phyloP scores from a whole-genome alignment of 495 filamentous ascomycete species.

The Neurospora cerealis region DNA sequence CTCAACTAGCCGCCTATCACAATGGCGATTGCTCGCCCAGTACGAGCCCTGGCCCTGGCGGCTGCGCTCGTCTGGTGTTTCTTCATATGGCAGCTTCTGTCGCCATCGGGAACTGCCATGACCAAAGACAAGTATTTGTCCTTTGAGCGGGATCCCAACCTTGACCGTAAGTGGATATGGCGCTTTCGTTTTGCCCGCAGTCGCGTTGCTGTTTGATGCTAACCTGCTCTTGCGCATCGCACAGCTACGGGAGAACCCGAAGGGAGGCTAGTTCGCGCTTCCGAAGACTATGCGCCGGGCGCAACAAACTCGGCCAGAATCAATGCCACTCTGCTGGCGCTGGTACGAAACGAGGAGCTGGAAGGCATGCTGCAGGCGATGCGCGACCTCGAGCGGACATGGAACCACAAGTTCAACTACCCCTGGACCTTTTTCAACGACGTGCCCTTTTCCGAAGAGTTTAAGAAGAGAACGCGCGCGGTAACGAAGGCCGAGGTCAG shows the following conservation, averaged over 20 bases:
- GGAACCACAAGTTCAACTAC: slow-evolving; percentile 99
- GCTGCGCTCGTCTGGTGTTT: slow-evolving; percentile 63
- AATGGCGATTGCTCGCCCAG: slow-evolving; percentile 77
- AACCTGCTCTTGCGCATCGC: slow-evolving; percentile 3
- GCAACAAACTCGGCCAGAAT: slow-evolving; percentile 68
- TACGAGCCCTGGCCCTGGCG: slow-evolving; percentile 65
- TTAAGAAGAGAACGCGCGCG: slow-evolving; percentile 68
- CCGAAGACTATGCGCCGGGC: slow-evolving; percentile 62
- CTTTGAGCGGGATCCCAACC: slow-evolving; percentile 64
- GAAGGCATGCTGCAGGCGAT: slow-evolving; percentile 76
- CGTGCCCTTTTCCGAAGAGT: slow-evolving; percentile 80
- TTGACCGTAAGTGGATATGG: slow-evolving; percentile 55
- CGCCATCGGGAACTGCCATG: slow-evolving; percentile 23
- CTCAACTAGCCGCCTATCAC: slow-evolving; percentile 8
- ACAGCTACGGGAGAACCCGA: slow-evolving; percentile 74
- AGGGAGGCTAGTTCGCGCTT: slow-evolving; percentile 59
- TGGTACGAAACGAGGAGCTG: slow-evolving; percentile 88
- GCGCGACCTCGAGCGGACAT: slow-evolving; percentile 83
- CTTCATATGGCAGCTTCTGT: slow-evolving; percentile 62
- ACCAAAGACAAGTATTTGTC: slow-evolving; percentile 33
- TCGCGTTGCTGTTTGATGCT: not conserved
- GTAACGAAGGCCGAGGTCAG: slow-evolving; percentile 73
- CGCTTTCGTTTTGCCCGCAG: not conserved
- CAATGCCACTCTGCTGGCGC: slow-evolving; percentile 84
- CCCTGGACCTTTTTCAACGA: slow-evolving; percentile 99